Percentiles rank a stretch among this genome's conserved stretches.
Evolutionary conservation across 768 basidiomycete genomes (phyloP).

Genomic region (Amanita thiersii): DNA sequence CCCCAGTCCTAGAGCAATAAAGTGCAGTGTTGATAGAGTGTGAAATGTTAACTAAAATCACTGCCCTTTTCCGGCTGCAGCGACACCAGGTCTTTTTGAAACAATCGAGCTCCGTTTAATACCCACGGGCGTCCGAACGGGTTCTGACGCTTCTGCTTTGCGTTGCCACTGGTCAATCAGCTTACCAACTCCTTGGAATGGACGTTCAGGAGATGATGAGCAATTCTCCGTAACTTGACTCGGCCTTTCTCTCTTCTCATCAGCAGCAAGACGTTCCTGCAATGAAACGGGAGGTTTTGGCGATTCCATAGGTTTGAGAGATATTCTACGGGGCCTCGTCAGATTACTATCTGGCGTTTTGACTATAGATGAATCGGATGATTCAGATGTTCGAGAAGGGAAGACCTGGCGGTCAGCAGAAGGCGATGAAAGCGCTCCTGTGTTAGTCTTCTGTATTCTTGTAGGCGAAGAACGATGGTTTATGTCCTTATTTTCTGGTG

Average conservation of each 20-base stretch:
- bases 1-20: too few relatives aligned
- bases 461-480: slow-evolving; percentile 7
- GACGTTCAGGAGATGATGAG: slow-evolving; percentile 65
- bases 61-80: slow-evolving; percentile 16
- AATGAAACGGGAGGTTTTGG: slow-evolving; percentile 12
- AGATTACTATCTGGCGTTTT: slow-evolving; percentile 8
- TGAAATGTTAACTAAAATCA: neutral
- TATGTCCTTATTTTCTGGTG: neutral
- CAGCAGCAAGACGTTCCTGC: slow-evolving; percentile 10
- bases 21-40: too few relatives aligned
- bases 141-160: slow-evolving; percentile 50
- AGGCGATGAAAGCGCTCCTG: neutral
- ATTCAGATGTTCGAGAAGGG: neutral
- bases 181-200: slow-evolving; percentile 77
- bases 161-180: slow-evolving; percentile 87
- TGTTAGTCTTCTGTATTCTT: neutral
- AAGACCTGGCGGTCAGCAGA: slow-evolving; percentile 1
- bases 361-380: neutral
- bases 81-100: slow-evolving; percentile 31
- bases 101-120: slow-evolving; percentile 28
- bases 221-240: slow-evolving; percentile 20
- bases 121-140: slow-evolving; percentile 20
- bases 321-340: slow-evolving; percentile 19
- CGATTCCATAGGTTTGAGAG: slow-evolving; percentile 20
- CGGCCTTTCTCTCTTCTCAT: slow-evolving; percentile 10